A percentile compares a stretch with the other conserved stretches of the same genome.
Conservation (phyloP, 352 stramenopile species). For the Thalassiosira hispida region DNA sequence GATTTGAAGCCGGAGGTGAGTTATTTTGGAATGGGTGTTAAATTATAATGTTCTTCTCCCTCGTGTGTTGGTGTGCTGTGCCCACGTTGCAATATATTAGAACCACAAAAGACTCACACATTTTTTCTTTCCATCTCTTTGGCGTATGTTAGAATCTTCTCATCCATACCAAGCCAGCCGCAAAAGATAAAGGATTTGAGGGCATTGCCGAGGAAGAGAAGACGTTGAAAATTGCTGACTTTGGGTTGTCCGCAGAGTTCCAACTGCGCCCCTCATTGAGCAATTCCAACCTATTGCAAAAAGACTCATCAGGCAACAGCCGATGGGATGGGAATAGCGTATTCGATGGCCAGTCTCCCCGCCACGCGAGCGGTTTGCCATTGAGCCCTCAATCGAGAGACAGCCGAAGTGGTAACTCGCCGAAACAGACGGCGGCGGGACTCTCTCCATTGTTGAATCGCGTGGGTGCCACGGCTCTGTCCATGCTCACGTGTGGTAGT, state of each 20-base stretch:
- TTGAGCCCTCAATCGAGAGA: conserved; percentile 46
- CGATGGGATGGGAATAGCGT: conserved; percentile 46
- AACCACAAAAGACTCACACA: conserved; percentile 13
- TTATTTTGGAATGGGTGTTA: too few relatives aligned
- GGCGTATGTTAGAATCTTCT: conserved; percentile 88
- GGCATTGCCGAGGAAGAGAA: conserved; percentile 80
- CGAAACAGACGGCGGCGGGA: conserved; percentile 23
- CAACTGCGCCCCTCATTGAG: conserved; percentile 52
- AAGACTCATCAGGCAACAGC: conserved; percentile 25
- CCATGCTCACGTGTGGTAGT: conserved; percentile 76
- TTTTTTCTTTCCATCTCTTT: conserved; percentile 4
- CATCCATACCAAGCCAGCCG: conserved; percentile 83
- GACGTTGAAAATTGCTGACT: conserved; percentile 99
- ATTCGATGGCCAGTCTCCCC: conserved; percentile 10
- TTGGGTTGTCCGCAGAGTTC: conserved; percentile 95
- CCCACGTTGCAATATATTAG: too few relatives aligned
- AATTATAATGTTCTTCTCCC: too few relatives aligned
- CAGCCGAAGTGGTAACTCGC: conserved; percentile 6
- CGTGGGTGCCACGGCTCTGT: conserved; percentile 62
- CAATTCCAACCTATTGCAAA: conserved; percentile 14
- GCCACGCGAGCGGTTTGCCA: conserved; percentile 20
- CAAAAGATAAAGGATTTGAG: conserved; percentile 68
- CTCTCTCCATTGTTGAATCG: conserved; percentile 47
- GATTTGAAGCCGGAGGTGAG: conserved; percentile 91
- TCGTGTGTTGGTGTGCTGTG: too few relatives aligned